phyloP scores from a whole-genome alignment of 2,329 filamentous ascomycete species.

The Ceratocystis eucalypticola region DNA sequence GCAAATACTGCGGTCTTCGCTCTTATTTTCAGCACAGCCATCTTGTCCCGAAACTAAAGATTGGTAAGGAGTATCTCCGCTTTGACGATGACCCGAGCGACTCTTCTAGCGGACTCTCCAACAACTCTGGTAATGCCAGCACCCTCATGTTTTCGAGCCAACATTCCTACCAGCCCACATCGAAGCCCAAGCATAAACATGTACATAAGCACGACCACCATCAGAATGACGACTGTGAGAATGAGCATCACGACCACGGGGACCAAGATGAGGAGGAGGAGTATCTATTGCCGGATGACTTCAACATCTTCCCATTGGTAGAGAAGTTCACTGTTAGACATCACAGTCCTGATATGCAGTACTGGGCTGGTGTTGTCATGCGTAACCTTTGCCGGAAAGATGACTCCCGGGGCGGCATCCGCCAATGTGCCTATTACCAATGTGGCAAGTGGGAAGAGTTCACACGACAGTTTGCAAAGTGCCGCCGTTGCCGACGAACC shows the following conservation, averaged over 20 bases:
- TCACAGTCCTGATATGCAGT: slow-evolving; percentile 95
- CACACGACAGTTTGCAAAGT: slow-evolving; percentile 94
- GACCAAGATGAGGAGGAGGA: slow-evolving; percentile 53
- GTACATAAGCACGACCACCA: not conserved
- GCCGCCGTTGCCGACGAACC: slow-evolving; percentile 83
- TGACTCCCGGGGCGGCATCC: slow-evolving; percentile 81
- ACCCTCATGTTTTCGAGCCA: not conserved
- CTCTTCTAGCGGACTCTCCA: not conserved
- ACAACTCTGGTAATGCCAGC: not conserved
- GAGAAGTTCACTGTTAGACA: slow-evolving; percentile 97
- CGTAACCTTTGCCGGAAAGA: slow-evolving; percentile 96
- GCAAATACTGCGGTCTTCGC: slow-evolving; percentile 93
- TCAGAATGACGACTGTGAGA: not conserved
- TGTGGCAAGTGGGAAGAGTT: slow-evolving; percentile 98
- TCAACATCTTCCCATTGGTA: slow-evolving; percentile 95
- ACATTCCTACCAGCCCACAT: not conserved
- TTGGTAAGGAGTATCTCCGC: slow-evolving; percentile 69
- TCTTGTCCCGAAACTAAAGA: slow-evolving; percentile 79
- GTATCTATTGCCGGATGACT: slow-evolving; percentile 82
- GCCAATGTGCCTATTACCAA: slow-evolving; percentile 95
- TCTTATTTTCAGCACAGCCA: slow-evolving; percentile 94
- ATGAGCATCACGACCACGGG: slow-evolving; percentile 20
- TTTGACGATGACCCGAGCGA: slow-evolving; percentile 50
- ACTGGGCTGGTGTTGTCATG: slow-evolving; percentile 99
- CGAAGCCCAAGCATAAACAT: not conserved